These are phyloP conservation scores for Termitomyces sp. DNA, from an alignment of 768 basidiomycete genomes.

Conservation along the genomic window DNA sequence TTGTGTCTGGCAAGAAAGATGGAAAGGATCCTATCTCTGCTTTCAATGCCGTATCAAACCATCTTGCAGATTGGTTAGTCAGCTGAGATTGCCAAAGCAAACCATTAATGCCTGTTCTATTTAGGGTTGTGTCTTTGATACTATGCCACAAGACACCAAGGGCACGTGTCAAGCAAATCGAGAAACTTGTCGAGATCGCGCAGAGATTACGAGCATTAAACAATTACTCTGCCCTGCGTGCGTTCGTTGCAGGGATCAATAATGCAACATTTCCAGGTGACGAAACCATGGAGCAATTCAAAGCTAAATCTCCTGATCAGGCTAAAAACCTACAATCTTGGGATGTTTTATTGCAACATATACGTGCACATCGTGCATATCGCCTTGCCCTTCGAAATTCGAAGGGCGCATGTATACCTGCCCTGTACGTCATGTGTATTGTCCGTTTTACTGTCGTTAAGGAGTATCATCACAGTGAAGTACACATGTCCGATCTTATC, in stretches of 20 bases:
- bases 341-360: conserved; percentile 78
- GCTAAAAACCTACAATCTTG: conserved; percentile 78
- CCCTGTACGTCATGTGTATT: conserved; percentile 44
- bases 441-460: conserved; percentile 2
- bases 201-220: conserved; percentile 73
- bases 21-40: conserved; percentile 64
- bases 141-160: conserved; percentile 79
- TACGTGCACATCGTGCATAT: conserved; percentile 85
- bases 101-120: not conserved
- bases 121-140: conserved; percentile 87
- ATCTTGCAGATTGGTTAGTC: conserved; percentile 74
- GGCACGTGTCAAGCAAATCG: conserved; percentile 73
- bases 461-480: conserved; percentile 54
- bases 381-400: conserved; percentile 82
- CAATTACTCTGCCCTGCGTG: conserved; percentile 91
- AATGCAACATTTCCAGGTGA: conserved; percentile 74
- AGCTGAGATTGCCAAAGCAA: not conserved
- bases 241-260: conserved; percentile 91
- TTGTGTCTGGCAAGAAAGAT: conserved; percentile 61
- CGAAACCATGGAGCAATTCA: conserved; percentile 71
- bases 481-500: conserved; percentile 86
- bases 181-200: conserved; percentile 85
- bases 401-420: conserved; percentile 84
- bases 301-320: conserved; percentile 54
- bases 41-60: conserved; percentile 75